phyloP scores from a whole-genome alignment of 2,329 filamentous ascomycete species.

The Fusarium piperis region DNA sequence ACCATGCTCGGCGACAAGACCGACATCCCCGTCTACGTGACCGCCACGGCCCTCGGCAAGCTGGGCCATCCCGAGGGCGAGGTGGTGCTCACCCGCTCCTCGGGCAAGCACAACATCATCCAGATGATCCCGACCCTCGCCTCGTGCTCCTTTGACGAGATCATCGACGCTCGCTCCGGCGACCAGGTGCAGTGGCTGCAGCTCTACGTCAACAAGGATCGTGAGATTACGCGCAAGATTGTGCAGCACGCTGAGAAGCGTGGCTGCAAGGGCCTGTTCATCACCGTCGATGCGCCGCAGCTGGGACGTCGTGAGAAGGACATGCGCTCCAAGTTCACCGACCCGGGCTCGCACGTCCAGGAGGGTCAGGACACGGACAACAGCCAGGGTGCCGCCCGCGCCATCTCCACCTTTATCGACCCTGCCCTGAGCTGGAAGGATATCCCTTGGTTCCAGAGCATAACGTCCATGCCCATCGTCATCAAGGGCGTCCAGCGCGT shows the following conservation, averaged over 20 bases:
- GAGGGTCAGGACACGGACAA: slow-evolving; percentile 79
- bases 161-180: slow-evolving; percentile 81
- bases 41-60: slow-evolving; percentile 94
- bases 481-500: slow-evolving; percentile 97
- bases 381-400: slow-evolving; percentile 90
- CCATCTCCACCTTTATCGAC: slow-evolving; percentile 97
- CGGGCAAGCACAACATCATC: slow-evolving; percentile 86
- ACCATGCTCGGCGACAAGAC: slow-evolving; percentile 92
- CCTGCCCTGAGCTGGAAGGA: slow-evolving; percentile 93
- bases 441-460: slow-evolving; percentile 88
- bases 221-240: slow-evolving; percentile 87
- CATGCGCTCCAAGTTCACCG: slow-evolving; percentile 92
- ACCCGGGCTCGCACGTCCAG: slow-evolving; percentile 86
- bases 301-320: slow-evolving; percentile 96
- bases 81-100: slow-evolving; percentile 86
- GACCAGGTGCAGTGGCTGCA: slow-evolving; percentile 96
- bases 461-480: slow-evolving; percentile 94
- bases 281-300: slow-evolving; percentile 97
- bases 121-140: slow-evolving; percentile 99
- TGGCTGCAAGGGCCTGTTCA: slow-evolving; percentile 95
- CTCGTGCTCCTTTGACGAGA: slow-evolving; percentile 97
- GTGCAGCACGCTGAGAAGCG: slow-evolving; percentile 90
- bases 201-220: slow-evolving; percentile 96
- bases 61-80: slow-evolving; percentile 94
- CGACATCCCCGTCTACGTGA: slow-evolving; percentile 93